Evolutionary conservation across 331 rosid genomes (phyloP), one percentile per base, ranked within the genome.

Genomic region (Prunus yedoensis): DNA sequence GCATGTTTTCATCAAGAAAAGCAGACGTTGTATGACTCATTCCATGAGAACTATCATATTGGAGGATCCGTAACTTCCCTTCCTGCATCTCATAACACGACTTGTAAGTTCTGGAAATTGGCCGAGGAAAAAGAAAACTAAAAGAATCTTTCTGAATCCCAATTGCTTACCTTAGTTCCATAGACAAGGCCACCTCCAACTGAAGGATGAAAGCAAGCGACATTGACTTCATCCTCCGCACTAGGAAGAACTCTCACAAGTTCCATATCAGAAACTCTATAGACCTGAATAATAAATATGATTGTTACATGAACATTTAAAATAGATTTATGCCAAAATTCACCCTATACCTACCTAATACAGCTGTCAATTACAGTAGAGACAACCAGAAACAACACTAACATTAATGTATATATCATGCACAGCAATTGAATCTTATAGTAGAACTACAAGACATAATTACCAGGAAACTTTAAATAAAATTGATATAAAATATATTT

Each of bases 171-270:
- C 87, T 87, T 85, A 27, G 89, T 87, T 51, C 91, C 91, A 54
- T 87, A 87, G 66, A 87, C 89, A 43, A 85, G 86, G 60, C 91
- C 91, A 41, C 89, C 91, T 54, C 91, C 91, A 25, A 84, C 87
- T 11, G 83, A 80, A 53, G 91, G 91, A 77, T 87, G 91, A 82
- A 87, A 87, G 72, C 89, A 85, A 70, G 89, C 91, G 11, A 87
- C 89, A 7, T 87, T 87, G 50, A 87, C 91, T 81, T 85, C 91
- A 78, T 81, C 91, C 77, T 87, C 91, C 1, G 86, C 89, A 57
- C 91, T 83, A 38, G 91, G 89, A 70, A 87, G 87, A 66, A 83
- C 85, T 66, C 86, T 83, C 71, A 83, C 91, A 74, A 87, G 88
- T 74, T 87, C 91, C 91, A 87, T 83, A 80, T 87, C 83, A 41